Evolutionary conservation across 2,329 filamentous ascomycete genomes (phyloP).

Genomic region (Alternaria arbusti): DNA sequence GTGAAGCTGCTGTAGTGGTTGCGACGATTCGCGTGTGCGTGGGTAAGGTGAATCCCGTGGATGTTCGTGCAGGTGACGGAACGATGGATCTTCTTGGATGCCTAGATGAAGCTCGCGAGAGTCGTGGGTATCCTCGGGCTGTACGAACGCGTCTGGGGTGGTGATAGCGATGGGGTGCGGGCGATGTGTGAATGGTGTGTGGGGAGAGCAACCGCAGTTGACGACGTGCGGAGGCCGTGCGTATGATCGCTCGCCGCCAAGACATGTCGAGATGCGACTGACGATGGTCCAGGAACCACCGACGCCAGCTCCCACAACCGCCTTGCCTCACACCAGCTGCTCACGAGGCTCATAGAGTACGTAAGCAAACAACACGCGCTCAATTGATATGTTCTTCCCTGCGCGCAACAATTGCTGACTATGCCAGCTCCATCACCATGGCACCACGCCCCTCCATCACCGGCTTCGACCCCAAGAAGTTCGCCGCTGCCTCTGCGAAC

Average conservation of each 20-base stretch:
- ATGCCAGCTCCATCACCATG: constrained; percentile 50
- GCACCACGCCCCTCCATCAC: constrained; percentile 75
- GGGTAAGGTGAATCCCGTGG: background rate
- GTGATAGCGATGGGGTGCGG: constrained; percentile 1
- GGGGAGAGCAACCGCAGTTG: constrained; percentile 7
- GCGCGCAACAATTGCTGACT: constrained; percentile 21
- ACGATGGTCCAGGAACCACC: constrained; percentile 23
- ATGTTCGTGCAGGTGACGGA: background rate
- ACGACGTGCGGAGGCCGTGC: constrained; percentile 11
- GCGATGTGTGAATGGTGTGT: constrained; percentile 7
- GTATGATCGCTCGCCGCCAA: constrained; percentile 20
- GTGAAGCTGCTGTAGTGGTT: constrained; percentile 26
- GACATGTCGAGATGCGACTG: constrained; percentile 16
- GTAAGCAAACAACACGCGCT: background rate
- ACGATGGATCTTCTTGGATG: background rate
- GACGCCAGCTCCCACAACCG: constrained; percentile 26
- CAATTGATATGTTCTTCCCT: constrained; percentile 1
- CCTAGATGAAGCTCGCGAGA: background rate
- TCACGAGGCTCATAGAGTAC: constrained; percentile 36
- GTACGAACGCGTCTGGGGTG: background rate
- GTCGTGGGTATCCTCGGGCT: background rate
- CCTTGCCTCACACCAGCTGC: constrained; percentile 22
- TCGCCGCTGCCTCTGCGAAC: constrained; percentile 72
- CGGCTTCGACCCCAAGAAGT: constrained; percentile 86
- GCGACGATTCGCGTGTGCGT: constrained; percentile 22